Percentiles rank a stretch among this genome's conserved stretches.
These are phyloP conservation scores for Phyllosticta paracitricarpa DNA, from an alignment of 2,329 filamentous ascomycete species.

Conservation along the genomic window DNA sequence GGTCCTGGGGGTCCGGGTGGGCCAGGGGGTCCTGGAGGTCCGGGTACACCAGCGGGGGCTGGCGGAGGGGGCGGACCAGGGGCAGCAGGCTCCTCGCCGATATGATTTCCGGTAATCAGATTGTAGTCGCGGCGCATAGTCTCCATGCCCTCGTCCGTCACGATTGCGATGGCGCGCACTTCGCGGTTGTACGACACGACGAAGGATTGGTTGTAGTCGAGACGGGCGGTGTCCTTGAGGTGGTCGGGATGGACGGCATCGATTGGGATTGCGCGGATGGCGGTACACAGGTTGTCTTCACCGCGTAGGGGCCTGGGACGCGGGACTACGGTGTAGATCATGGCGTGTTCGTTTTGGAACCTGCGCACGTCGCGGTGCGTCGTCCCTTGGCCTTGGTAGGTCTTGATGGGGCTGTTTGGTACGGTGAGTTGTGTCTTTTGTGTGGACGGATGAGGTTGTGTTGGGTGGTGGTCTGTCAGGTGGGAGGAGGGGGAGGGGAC, in stretches of 20 bases:
- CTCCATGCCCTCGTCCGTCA: neutral
- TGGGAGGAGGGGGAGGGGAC: neutral
- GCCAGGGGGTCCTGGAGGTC: too few species aligned
- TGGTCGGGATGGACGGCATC: neutral
- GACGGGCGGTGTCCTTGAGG: neutral
- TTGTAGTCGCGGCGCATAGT: too few species aligned
- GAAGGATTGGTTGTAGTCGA: neutral
- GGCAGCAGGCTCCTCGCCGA: too few species aligned
- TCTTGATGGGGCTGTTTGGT: neutral
- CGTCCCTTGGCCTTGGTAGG: neutral
- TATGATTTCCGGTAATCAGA: too few species aligned
- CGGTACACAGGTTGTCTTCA: neutral
- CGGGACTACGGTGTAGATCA: neutral
- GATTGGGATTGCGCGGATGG: neutral
- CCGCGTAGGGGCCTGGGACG: neutral
- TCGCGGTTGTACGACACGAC: neutral
- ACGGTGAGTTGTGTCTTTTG: neutral
- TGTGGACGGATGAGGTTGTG: neutral
- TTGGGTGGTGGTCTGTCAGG: neutral
- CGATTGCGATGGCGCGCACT: neutral
- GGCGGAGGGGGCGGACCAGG: too few species aligned
- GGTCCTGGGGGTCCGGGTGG: too few species aligned
- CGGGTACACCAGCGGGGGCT: too few species aligned
- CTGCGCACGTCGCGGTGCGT: neutral
- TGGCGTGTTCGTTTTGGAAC: neutral